These are phyloP conservation scores for Mycena sp. DNA, from an alignment of 1,284 basidiomycete genomes.

Conservation along the genomic window DNA sequence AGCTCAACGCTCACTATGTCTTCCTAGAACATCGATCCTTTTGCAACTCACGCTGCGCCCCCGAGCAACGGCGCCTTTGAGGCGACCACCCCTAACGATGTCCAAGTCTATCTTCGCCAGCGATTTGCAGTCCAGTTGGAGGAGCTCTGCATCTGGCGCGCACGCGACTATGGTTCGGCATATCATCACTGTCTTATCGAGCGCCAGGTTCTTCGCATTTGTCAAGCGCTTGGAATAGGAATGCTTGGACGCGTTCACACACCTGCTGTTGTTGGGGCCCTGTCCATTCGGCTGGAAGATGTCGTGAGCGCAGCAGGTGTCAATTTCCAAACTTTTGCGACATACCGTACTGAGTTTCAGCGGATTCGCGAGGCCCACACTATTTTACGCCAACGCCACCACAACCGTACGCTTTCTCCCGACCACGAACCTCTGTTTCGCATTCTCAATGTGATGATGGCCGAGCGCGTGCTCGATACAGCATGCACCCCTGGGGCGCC, in stretches of 20 bases:
- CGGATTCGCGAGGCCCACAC: slow-evolving; percentile 4
- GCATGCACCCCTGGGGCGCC: no score
- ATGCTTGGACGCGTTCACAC: background rate
- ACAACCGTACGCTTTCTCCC: background rate
- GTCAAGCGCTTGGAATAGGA: slow-evolving; percentile 10
- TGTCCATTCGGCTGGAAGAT: slow-evolving; percentile 10
- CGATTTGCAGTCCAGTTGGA: background rate
- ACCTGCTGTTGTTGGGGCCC: background rate
- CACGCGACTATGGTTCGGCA: background rate
- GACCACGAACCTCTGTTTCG: background rate
- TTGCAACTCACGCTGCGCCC: background rate
- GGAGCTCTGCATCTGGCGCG: background rate
- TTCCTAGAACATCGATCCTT: background rate
- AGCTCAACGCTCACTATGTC: no score
- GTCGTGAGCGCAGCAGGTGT: slow-evolving; percentile 9
- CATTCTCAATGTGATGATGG: slow-evolving; percentile 3
- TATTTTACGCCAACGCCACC: background rate
- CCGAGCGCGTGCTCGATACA: background rate
- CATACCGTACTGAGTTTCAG: slow-evolving; percentile 8
- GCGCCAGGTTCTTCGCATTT: slow-evolving; percentile 2
- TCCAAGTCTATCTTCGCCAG: background rate
- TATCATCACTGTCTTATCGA: slow-evolving; percentile 7
- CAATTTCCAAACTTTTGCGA: background rate
- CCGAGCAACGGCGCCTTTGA: no score
- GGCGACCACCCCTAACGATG: no score